A percentile compares a stretch with the other conserved stretches of the same genome.
Conservation (phyloP, 352 stramenopile genomes). For the Globisporangium camurandrum region DNA sequence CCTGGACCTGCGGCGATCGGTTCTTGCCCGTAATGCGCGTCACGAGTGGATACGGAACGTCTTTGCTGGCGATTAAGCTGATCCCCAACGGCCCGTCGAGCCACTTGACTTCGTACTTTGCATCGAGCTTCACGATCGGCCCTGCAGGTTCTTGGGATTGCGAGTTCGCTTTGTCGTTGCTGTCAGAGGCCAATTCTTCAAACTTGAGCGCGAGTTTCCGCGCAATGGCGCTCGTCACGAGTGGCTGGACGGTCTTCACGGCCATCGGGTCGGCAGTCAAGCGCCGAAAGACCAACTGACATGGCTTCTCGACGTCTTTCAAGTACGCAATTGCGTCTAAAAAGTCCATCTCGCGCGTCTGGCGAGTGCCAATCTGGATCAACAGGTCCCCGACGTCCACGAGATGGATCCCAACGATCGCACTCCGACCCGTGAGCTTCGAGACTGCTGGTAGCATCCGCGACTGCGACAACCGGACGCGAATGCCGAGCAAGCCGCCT, state of each 20-base stretch:
- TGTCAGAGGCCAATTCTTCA: constrained; percentile 55
- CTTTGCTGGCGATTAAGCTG: constrained; percentile 83
- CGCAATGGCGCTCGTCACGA: constrained; percentile 61
- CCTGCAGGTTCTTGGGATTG: constrained; percentile 16
- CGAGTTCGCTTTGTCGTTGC: constrained; percentile 51
- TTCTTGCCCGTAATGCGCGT: constrained; percentile 87
- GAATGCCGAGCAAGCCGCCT: constrained; percentile 63
- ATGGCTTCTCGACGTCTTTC: constrained; percentile 74
- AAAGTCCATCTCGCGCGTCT: constrained; percentile 78
- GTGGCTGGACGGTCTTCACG: constrained; percentile 65
- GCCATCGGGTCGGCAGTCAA: constrained; percentile 67
- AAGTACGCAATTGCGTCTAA: constrained; percentile 76
- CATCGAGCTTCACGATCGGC: constrained; percentile 66
- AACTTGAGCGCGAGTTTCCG: constrained; percentile 72
- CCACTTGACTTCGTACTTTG: constrained; percentile 86
- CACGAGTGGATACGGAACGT: constrained; percentile 79
- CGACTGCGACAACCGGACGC: constrained; percentile 76
- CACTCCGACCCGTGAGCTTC: constrained; percentile 79
- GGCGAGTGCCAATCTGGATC: constrained; percentile 56
- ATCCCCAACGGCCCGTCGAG: constrained; percentile 79
- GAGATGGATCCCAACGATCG: constrained; percentile 80
- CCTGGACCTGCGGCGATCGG: constrained; percentile 77
- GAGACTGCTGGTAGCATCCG: constrained; percentile 73
- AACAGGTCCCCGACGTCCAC: constrained; percentile 80
- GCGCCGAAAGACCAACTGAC: constrained; percentile 66